Evolutionary conservation across 352 stramenopile genomes (phyloP), one percentile per base, ranked within the genome.

Genomic region (Globisporangium emineosum): DNA sequence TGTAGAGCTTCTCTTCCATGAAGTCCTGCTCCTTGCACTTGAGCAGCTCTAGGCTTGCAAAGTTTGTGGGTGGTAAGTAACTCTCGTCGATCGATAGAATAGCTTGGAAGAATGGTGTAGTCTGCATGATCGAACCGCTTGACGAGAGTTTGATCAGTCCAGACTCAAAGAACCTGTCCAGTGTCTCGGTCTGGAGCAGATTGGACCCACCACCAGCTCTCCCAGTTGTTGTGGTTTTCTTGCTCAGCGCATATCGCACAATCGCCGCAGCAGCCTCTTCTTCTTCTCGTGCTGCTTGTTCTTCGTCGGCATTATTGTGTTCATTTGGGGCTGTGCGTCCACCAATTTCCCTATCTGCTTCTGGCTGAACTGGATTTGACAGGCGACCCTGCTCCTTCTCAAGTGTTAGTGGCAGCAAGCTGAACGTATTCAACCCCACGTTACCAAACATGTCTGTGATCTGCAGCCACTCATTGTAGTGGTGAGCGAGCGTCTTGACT

Each of bases 131-230:
- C 19, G 57, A 76, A 1, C 71, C 73, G 9, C 43, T 79, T 1
- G 64, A 35, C 0, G 72, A 70, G 2, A 88, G 62, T 43, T 85
- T 84, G 12, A 85, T 49, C 1, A 86, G 45, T 1, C 75, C 79
- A 0, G 75, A 70, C 37, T 86, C 77, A 29, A 80, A 86, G n/a
- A 86, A 78, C 47, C 83, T 85, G 70, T 88, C 77, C 6, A 86
- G 59, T 37, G 74, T 77, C 45, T 86, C 75, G 7, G 56, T 73
- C 30, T 80, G 76, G 1, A 74, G 27, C 4, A 64, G 58, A 4
- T 58, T 60, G 3, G 60, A 69, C 2, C 45, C 57, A 10, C 27
- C 5, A 2, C 12, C 29, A 0, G 29, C 37, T 4, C 59, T 30
- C 3, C 57, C 50, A 8, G 43, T 25, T 9, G 68, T 29, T 10